phyloP scores from a whole-genome alignment of 257 asterid genomes.

The Schizonepeta tenuifolia region DNA sequence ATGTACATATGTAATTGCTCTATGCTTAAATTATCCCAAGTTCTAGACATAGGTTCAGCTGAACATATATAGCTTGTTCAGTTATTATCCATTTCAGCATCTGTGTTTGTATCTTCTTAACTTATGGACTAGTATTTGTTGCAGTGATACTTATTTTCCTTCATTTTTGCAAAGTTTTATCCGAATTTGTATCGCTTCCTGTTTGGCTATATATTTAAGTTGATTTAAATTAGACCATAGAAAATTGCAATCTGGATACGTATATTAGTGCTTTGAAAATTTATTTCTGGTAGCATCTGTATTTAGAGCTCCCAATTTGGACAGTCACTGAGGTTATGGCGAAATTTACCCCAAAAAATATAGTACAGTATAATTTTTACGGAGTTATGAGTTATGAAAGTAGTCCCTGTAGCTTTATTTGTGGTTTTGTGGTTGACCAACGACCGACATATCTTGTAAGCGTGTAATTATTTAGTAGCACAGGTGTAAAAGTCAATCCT shows the following conservation, averaged over 20 bases:
- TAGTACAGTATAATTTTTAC: too few relatives aligned
- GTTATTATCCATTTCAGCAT: conserved; percentile 7
- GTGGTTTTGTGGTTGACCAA: neutral
- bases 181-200: neutral
- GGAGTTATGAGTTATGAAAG: too few relatives aligned
- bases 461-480: neutral
- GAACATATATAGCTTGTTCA: conserved; percentile 12
- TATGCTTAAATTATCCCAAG: conserved; percentile 27
- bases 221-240: too few relatives aligned
- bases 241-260: too few relatives aligned
- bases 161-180: neutral
- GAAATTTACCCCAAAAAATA: too few relatives aligned
- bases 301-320: too few relatives aligned
- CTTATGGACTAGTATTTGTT: neutral
- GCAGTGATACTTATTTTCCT: neutral
- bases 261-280: too few relatives aligned
- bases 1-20: conserved; percentile 41
- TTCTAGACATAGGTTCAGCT: conserved; percentile 10
- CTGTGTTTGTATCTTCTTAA: conserved; percentile 1
- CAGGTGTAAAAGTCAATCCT: conserved; percentile 33
- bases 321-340: too few relatives aligned
- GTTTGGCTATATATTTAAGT: neutral
- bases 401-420: neutral
- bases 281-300: too few relatives aligned
- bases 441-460: neutral